These are phyloP conservation scores for Stemphylium beticola DNA, from an alignment of 2,329 filamentous ascomycete genomes.

Conservation along the genomic window DNA sequence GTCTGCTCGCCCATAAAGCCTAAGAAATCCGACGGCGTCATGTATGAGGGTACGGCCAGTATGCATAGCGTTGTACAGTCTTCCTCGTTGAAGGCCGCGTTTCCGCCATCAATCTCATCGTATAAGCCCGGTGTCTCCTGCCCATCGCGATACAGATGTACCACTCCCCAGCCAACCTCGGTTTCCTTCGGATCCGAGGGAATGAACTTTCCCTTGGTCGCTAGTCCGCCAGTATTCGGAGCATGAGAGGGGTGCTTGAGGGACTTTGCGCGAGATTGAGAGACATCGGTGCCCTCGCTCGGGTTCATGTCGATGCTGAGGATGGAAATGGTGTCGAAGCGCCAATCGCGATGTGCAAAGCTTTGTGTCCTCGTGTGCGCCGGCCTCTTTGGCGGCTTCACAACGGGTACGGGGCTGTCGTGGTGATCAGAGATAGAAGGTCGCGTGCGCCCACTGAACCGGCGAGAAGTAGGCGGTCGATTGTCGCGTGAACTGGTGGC, in stretches of 20 bases:
- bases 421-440: slow-evolving; percentile 46
- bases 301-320: slow-evolving; percentile 78
- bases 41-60: slow-evolving; percentile 90
- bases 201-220: slow-evolving; percentile 82
- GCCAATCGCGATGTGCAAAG: slow-evolving; percentile 68
- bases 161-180: slow-evolving; percentile 87
- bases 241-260: slow-evolving; percentile 54
- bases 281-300: slow-evolving; percentile 39
- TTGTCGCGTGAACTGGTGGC: slow-evolving; percentile 19
- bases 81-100: slow-evolving; percentile 54
- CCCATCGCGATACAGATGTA: slow-evolving; percentile 89
- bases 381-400: slow-evolving; percentile 45
- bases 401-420: slow-evolving; percentile 43
- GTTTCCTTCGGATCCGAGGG: slow-evolving; percentile 74
- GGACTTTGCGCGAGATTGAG: slow-evolving; percentile 40
- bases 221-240: slow-evolving; percentile 60
- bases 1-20: slow-evolving; percentile 91
- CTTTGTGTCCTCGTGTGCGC: slow-evolving; percentile 32
- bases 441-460: slow-evolving; percentile 43
- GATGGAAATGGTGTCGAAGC: slow-evolving; percentile 79
- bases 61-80: slow-evolving; percentile 91
- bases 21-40: slow-evolving; percentile 87
- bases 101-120: slow-evolving; percentile 51
- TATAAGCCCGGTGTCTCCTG: slow-evolving; percentile 72
- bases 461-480: slow-evolving; percentile 27